phyloP scores from a whole-genome alignment of 192 early-diverging fungal species.

The Backusella parvicylindrica region DNA sequence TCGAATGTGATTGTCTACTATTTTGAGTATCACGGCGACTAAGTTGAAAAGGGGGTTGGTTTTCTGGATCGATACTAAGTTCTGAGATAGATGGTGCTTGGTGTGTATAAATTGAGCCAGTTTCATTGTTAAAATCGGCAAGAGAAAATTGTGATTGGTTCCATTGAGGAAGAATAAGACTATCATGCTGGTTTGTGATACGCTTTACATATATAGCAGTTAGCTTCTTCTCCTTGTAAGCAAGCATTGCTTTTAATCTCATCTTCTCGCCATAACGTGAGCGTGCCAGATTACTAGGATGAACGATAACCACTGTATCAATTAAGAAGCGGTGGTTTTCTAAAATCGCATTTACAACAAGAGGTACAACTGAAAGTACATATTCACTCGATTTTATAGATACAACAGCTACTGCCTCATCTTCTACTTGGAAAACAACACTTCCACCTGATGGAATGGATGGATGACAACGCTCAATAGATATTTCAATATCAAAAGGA shows the following conservation, averaged over 20 bases:
- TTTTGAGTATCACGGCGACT: background rate
- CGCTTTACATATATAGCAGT: slow-evolving; percentile 26
- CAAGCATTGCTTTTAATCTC: slow-evolving; percentile 12
- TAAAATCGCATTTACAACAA: slow-evolving; percentile 9
- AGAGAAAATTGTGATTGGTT: slow-evolving; percentile 19
- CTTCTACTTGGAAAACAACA: slow-evolving; percentile 4
- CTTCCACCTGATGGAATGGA: slow-evolving; percentile 45
- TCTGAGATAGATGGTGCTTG: background rate
- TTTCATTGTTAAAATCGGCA: slow-evolving; percentile 21
- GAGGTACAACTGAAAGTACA: slow-evolving; percentile 6
- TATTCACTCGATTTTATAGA: slow-evolving; percentile 9
- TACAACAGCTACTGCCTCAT: slow-evolving; percentile 11
- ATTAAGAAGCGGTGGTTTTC: slow-evolving; percentile 10
- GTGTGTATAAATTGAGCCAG: slow-evolving; percentile 8
- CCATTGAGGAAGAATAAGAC: slow-evolving; percentile 22
- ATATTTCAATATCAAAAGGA: slow-evolving; percentile 68
- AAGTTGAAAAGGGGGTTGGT: slow-evolving; percentile 1
- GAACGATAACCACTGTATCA: slow-evolving; percentile 13
- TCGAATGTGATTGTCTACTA: slow-evolving; percentile 7
- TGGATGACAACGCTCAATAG: slow-evolving; percentile 65
- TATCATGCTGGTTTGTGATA: slow-evolving; percentile 33
- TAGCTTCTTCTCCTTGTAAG: slow-evolving; percentile 5
- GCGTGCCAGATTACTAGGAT: slow-evolving; percentile 3
- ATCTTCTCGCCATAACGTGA: slow-evolving; percentile 14
- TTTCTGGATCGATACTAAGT: background rate